A percentile compares a stretch with the other conserved stretches of the same genome.
These are phyloP conservation scores for Cinnamomum micranthum DNA, from an alignment of 164 flowering plant species.

Conservation along the genomic window DNA sequence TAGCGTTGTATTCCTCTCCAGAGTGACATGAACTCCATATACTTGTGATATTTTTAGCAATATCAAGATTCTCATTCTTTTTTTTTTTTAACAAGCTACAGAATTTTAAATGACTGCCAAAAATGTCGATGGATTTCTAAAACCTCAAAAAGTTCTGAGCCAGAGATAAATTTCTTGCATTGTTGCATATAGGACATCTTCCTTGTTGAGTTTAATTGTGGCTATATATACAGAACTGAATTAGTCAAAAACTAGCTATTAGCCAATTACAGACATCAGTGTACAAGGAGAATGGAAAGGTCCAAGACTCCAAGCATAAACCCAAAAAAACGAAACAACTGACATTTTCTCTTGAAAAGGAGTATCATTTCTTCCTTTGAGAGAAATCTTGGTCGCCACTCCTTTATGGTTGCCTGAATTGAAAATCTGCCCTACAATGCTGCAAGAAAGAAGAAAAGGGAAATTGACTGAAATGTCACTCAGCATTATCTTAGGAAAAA, in stretches of 20 bases:
- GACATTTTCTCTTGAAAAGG: not conserved
- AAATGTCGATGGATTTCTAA: not conserved
- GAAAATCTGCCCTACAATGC: constrained; percentile 17
- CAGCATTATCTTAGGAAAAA: not conserved
- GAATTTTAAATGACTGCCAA: not conserved
- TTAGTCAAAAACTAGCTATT: not conserved
- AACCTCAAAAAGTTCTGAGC: not conserved
- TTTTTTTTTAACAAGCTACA: not conserved
- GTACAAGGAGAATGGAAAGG: not conserved
- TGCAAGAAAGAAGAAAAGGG: constrained; percentile 6
- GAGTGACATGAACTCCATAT: not conserved
- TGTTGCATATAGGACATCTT: not conserved
- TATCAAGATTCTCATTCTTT: not conserved
- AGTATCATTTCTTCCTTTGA: not conserved
- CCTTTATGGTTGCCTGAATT: constrained; percentile 11
- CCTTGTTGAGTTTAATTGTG: not conserved
- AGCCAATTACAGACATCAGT: not conserved
- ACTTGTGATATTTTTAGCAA: not conserved
- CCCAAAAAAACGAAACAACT: not conserved
- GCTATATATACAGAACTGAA: not conserved
- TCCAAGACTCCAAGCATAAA: not conserved
- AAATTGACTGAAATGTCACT: not conserved
- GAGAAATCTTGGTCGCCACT: constrained; percentile 1
- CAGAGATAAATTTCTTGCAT: not conserved
- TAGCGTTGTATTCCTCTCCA: too few species aligned